phyloP scores from a whole-genome alignment of 2,329 filamentous ascomycete genomes.

The Diaporthe australafricana region DNA sequence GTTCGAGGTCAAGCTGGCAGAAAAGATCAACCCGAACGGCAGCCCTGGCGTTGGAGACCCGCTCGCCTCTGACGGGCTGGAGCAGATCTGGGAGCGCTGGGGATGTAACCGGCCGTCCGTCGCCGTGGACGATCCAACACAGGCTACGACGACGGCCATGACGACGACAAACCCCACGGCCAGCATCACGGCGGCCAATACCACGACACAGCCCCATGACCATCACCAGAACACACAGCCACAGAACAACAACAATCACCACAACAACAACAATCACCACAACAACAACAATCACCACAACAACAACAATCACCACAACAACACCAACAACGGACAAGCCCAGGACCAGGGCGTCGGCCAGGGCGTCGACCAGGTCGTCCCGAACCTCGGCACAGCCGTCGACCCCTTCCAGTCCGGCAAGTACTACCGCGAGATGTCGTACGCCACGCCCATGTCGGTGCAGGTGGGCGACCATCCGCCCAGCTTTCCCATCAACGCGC shows the following conservation, averaged over 20 bases:
- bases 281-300: background rate
- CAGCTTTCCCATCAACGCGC: conserved; percentile 50
- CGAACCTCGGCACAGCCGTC: conserved; percentile 3
- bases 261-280: background rate
- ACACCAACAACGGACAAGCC: background rate
- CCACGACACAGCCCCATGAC: background rate
- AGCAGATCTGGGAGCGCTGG: background rate
- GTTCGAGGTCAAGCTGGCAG: background rate
- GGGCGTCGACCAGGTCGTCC: background rate
- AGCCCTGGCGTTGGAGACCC: background rate
- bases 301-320: background rate
- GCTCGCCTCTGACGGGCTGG: background rate
- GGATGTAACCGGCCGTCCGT: conserved; percentile 3
- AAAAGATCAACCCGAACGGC: background rate
- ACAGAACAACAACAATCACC: too few relatives aligned
- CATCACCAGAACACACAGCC: too few relatives aligned
- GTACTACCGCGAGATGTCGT: conserved; percentile 46
- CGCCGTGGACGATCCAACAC: background rate
- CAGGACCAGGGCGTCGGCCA: background rate
- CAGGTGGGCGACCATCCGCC: conserved; percentile 45
- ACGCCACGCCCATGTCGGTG: conserved; percentile 41
- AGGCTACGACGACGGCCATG: background rate
- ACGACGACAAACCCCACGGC: too few relatives aligned
- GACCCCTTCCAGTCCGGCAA: conserved; percentile 22
- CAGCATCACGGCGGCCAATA: too few relatives aligned